A percentile compares a stretch with the other conserved stretches of the same genome.
phyloP scores from a whole-genome alignment of 1,139 yeast genomes.

The Taphrina deformans region DNA sequence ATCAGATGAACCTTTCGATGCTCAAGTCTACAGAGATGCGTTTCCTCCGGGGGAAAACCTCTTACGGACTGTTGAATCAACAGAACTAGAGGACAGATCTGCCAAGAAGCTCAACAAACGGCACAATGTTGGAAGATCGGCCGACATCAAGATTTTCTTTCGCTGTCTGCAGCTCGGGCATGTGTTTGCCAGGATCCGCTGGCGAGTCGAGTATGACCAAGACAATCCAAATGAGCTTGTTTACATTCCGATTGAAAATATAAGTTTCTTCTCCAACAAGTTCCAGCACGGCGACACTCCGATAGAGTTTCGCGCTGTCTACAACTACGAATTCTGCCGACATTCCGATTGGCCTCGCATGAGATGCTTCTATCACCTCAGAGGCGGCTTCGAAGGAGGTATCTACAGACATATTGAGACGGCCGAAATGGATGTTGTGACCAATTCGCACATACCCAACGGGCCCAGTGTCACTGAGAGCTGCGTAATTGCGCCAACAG shows the following conservation, averaged over 20 bases:
- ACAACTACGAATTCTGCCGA: background rate
- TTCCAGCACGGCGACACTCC: background rate
- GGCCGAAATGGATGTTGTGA: background rate
- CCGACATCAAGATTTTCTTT: background rate
- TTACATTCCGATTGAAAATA: background rate
- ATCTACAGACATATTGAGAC: background rate
- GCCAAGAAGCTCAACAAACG: no score
- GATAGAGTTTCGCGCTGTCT: background rate
- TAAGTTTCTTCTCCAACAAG: background rate
- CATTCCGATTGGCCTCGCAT: background rate
- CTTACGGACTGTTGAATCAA: no score
- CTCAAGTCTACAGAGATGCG: no score
- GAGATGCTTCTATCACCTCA: background rate
- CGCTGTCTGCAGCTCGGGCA: background rate
- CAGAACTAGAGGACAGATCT: no score
- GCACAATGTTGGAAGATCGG: background rate
- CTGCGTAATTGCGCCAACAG: background rate
- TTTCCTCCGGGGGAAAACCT: no score
- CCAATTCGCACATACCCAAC: background rate
- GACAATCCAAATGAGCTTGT: background rate
- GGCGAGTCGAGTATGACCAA: background rate
- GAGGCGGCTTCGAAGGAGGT: background rate
- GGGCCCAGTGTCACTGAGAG: background rate
- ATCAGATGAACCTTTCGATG: no score
- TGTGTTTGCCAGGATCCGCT: background rate